Conservation (phyloP, 495 filamentous ascomycete species). For the Beverwykella pulmonaria region DNA sequence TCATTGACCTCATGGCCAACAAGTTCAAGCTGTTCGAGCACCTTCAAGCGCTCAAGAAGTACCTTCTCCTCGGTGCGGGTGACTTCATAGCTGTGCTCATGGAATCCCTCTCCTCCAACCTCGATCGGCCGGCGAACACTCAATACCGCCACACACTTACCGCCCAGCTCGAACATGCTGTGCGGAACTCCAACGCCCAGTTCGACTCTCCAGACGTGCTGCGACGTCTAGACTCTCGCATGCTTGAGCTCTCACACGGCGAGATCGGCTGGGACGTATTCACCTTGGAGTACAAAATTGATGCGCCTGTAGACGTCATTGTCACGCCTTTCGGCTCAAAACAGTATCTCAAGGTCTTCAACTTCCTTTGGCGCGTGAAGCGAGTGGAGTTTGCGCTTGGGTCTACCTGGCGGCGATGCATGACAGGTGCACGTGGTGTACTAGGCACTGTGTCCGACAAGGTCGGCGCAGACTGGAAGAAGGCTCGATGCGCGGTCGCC, state of each 20-base stretch:
- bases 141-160: slow-evolving; percentile 96
- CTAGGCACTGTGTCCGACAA: slow-evolving; percentile 78
- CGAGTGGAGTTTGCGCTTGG: slow-evolving; percentile 92
- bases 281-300: slow-evolving; percentile 97
- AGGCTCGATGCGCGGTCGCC: slow-evolving; percentile 79
- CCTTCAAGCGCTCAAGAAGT: slow-evolving; percentile 88
- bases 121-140: slow-evolving; percentile 92
- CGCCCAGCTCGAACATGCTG: slow-evolving; percentile 95
- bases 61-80: slow-evolving; percentile 90
- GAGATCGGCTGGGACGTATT: slow-evolving; percentile 99
- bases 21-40: slow-evolving; percentile 96
- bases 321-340: slow-evolving; percentile 92
- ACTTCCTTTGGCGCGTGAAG: slow-evolving; percentile 98
- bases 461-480: slow-evolving; percentile 85
- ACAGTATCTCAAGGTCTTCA: slow-evolving; percentile 98
- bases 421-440: slow-evolving; percentile 91
- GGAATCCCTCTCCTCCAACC: slow-evolving; percentile 88
- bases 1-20: slow-evolving; percentile 90
- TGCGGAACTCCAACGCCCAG: slow-evolving; percentile 95
- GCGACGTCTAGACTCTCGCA: slow-evolving; percentile 88
- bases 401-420: slow-evolving; percentile 91
- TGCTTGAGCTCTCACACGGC: slow-evolving; percentile 92
- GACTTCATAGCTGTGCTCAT: slow-evolving; percentile 98
- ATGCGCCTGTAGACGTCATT: slow-evolving; percentile 95
- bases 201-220: slow-evolving; percentile 93